Evolutionary conservation across 257 asterid species (phyloP).

Genomic region (Solanum tarijense): DNA sequence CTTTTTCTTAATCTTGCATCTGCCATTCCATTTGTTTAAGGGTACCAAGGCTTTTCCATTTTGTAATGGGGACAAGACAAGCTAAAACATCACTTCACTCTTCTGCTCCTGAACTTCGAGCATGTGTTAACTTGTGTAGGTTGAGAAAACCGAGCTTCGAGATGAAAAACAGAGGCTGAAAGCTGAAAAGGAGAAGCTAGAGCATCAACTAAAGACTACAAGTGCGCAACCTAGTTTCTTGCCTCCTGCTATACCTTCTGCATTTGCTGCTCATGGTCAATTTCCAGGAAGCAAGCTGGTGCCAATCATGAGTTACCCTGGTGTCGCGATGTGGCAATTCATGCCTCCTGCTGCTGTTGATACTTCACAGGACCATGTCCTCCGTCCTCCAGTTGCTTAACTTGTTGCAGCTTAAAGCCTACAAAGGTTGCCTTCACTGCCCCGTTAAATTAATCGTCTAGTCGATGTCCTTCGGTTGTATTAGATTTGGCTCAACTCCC

Average conservation of each 20-base stretch:
- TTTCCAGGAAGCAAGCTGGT: constrained; percentile 67
- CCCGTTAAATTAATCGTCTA: constrained; percentile 17
- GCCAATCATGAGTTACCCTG: constrained; percentile 82
- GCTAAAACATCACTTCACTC: neutral
- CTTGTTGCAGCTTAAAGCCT: constrained; percentile 9
- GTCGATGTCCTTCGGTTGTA: constrained; percentile 14
- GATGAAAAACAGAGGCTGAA: constrained; percentile 90
- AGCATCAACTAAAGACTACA: constrained; percentile 68
- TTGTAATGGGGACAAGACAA: neutral
- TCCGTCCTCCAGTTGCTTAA: constrained; percentile 95
- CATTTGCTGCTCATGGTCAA: constrained; percentile 58
- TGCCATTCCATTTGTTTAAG: neutral
- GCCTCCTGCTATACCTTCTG: constrained; percentile 52
- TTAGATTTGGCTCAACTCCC: constrained; percentile 19
- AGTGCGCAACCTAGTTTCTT: constrained; percentile 43
- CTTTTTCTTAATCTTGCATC: neutral
- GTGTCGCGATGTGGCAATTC: constrained; percentile 99
- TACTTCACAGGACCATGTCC: constrained; percentile 94
- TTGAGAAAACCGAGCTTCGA: constrained; percentile 84
- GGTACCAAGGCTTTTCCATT: neutral
- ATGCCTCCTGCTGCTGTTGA: constrained; percentile 97
- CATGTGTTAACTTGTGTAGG: constrained; percentile 23
- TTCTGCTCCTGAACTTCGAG: neutral
- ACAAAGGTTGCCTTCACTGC: neutral
- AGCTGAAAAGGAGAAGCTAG: constrained; percentile 86